Evolutionary conservation across 331 rosid species (phyloP), one percentile per base, ranked within the genome.

Genomic region (Telfairia occidentalis): DNA sequence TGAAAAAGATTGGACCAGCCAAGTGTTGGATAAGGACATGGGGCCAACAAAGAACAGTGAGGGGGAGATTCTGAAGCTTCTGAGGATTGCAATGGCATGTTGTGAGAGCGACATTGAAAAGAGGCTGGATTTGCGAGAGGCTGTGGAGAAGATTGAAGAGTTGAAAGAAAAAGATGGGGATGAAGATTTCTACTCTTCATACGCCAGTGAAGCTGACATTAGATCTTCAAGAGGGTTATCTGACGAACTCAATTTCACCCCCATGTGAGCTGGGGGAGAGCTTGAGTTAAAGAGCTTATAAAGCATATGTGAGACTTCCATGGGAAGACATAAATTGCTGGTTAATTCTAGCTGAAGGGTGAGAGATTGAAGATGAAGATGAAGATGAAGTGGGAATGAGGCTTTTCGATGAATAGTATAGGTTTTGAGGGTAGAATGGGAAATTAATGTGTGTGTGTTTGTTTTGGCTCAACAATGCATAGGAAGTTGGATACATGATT

Each of bases 101-200:
- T 86, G 96, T 73, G 88, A 88, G 43, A 89, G 64, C 1, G 92
- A 95, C 74, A 82, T 87, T 74, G 95, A 87, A 21, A 88, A 87
- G 84, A 85, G 97, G 58, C 60, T 79, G 80, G 96, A 88, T 75
- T 73, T 92, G 82, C 87, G 82, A 57, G 96, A 87, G 78, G 97
- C 81, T 40, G 82, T 79, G 1, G 88, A 85, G 75, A 91, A 76
- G 74, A 88, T 95, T 21, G 87, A 84, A 48, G 88, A 90, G 80
- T 48, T 90, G 48, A 89, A 80, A 59, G 91, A 89, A 79, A 84
- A 64, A 32, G 89, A 83, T 42, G 38, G 43, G 1, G 89, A 84
- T 45, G 89, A 86, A 2, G 83, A 83, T 21, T 83, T 80, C 72
- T 80, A 71, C 40, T 81, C 91, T 42, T 78, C 90, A 0, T 83